phyloP scores from a whole-genome alignment of 139 green algal genomes.

The Picochlorum costavermella region DNA sequence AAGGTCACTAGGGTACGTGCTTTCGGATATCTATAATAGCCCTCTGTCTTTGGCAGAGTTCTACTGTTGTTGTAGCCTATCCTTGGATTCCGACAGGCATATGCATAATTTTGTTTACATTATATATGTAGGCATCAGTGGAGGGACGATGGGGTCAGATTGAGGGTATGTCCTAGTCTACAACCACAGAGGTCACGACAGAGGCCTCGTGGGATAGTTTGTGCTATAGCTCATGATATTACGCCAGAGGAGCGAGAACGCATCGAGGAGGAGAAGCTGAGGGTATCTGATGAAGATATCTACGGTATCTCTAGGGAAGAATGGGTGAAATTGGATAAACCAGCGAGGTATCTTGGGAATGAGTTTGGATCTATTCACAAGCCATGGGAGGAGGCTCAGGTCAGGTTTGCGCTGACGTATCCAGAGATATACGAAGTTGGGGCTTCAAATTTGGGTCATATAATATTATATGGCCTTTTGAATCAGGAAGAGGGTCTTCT shows the following conservation, averaged over 20 bases:
- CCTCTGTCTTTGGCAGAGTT: too few species aligned
- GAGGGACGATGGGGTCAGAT: not conserved
- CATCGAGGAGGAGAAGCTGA: conserved; percentile 15
- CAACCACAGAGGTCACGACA: not conserved
- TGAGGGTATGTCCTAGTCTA: not conserved
- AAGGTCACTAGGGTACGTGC: too few species aligned
- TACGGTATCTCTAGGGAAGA: conserved; percentile 42
- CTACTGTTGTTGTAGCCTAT: too few species aligned
- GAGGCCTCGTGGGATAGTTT: not conserved
- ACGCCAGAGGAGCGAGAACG: conserved; percentile 3
- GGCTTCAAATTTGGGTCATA: conserved; percentile 65
- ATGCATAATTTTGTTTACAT: too few species aligned
- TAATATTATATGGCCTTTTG: conserved; percentile 65
- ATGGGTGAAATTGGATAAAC: conserved; percentile 35
- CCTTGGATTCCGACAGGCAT: too few species aligned
- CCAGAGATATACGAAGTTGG: conserved; percentile 65
- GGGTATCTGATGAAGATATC: conserved; percentile 22
- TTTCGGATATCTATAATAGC: too few species aligned
- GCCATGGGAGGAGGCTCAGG: conserved; percentile 37
- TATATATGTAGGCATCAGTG: too few species aligned
- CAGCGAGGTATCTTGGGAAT: conserved; percentile 65
- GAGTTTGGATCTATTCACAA: conserved; percentile 73
- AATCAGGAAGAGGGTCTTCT: conserved; percentile 45
- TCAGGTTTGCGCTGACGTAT: conserved; percentile 69
- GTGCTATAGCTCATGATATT: not conserved